phyloP scores from a whole-genome alignment of 768 basidiomycete genomes.

The Suillus fuscotomentosus region DNA sequence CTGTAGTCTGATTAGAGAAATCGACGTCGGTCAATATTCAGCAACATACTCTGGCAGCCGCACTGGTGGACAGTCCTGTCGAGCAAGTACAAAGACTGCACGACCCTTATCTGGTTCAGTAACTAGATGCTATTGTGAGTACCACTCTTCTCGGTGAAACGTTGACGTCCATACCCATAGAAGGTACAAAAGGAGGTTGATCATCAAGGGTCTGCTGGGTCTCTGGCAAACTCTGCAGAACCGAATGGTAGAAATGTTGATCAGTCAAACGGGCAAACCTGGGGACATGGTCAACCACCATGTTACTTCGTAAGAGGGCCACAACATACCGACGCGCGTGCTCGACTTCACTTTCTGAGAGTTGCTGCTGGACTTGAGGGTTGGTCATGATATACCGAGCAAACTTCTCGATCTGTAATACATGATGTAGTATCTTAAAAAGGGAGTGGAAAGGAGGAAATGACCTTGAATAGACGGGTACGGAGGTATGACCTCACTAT shows the following conservation, averaged over 20 bases:
- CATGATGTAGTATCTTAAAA: slow-evolving; percentile 15
- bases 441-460: slow-evolving; percentile 13
- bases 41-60: slow-evolving; percentile 64
- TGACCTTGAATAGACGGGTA: slow-evolving; percentile 81
- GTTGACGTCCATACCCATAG: slow-evolving; percentile 57
- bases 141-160: neutral
- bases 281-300: neutral
- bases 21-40: neutral
- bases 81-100: slow-evolving; percentile 82
- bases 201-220: slow-evolving; percentile 79
- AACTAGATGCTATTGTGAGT: slow-evolving; percentile 45
- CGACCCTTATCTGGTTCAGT: slow-evolving; percentile 71
- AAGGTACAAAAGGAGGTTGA: slow-evolving; percentile 62
- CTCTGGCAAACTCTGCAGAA: slow-evolving; percentile 80
- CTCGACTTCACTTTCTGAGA: slow-evolving; percentile 81
- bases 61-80: slow-evolving; percentile 64
- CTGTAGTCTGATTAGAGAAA: slow-evolving; percentile 33
- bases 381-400: slow-evolving; percentile 75
- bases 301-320: neutral
- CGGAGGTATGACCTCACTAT: slow-evolving; percentile 88
- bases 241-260: slow-evolving; percentile 74
- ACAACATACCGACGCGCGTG: slow-evolving; percentile 67
- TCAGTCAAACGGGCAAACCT: slow-evolving; percentile 80
- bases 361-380: slow-evolving; percentile 67
- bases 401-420: slow-evolving; percentile 78